Conservation (phyloP, 306 rosid species). For the Dryas drummondii region DNA sequence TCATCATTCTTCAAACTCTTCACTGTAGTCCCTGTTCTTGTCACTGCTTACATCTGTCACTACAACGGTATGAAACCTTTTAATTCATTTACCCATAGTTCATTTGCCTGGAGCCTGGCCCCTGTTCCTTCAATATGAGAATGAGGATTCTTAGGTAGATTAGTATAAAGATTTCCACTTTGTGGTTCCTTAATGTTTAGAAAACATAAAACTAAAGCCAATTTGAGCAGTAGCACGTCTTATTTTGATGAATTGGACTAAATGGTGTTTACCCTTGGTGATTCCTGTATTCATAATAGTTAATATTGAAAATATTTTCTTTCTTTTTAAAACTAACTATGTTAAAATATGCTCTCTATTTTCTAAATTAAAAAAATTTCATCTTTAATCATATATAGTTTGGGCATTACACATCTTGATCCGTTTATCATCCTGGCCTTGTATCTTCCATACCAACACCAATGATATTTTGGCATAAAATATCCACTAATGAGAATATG, state of each 20-base stretch:
- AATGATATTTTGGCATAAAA: neutral
- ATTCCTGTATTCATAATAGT: too few species aligned
- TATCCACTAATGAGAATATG: neutral
- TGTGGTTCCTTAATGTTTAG: neutral
- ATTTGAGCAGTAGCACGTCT: too few species aligned
- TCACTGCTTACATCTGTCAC: slow-evolving; percentile 82
- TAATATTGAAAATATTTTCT: neutral
- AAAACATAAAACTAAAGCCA: too few species aligned
- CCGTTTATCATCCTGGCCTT: neutral
- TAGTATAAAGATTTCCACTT: neutral
- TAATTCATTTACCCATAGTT: slow-evolving; percentile 2
- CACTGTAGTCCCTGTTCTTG: slow-evolving; percentile 79
- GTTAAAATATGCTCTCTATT: neutral
- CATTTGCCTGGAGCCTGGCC: slow-evolving; percentile 15
- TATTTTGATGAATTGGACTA: too few species aligned
- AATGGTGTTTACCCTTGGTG: too few species aligned
- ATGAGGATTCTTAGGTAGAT: neutral
- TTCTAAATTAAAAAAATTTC: neutral
- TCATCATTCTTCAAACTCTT: slow-evolving; percentile 58
- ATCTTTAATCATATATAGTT: too few species aligned
- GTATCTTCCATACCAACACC: slow-evolving; percentile 1
- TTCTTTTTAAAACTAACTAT: too few species aligned
- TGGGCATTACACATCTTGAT: neutral
- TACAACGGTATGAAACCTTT: slow-evolving; percentile 63
- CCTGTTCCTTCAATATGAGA: slow-evolving; percentile 2